Base-by-base conservation (phyloP, 2,329 filamentous ascomycete species). In the Cordyceps tenuipes region DNA sequence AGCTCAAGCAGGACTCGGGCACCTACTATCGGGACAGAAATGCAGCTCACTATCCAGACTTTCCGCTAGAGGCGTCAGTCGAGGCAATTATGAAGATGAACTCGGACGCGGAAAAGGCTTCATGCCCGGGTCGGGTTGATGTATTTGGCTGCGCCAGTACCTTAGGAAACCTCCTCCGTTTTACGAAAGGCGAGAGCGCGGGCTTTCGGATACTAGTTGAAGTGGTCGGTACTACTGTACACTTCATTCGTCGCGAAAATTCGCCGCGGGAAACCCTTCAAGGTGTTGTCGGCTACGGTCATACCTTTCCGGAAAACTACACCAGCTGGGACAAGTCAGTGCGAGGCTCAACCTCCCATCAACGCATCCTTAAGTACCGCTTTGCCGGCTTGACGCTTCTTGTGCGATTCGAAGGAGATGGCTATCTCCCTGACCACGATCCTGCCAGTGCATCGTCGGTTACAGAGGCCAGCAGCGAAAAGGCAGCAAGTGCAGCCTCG, bases 221-320 rank as follows among this genome's bases (percentile, higher is more conserved):
- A 62, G 68, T 75, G 0, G 70, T 88, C 1, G 73, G 77, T 1
- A 70, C 77, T 17, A 84, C 82, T 0, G 76, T 88, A 0, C 86
- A 89, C 70, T 78, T 90, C 53, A 69, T 86, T 13, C 81, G 86
- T 1, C 77, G 81, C 23, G 85, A 87, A 65, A 84, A 82, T 49
- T 78, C 80, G 0, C 83, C 85, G 0, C 79, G 69, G 0, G 82
- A 87, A 64, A 67, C 76, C 0, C 83, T 89, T 5, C 64, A 71
- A 0, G 75, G 75, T n/a, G 71, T 89, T 0, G 65, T 65, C 17
- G 87, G 87, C 0, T 88, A 77, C 64, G 86, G 86, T 0, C 85
- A 89, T 64, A 78, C 82, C 0, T 90, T 90, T 63, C 84, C 83
- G 0, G 83, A 88, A 52, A 76, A 76, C 1, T 85, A 88, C 66